Evolutionary conservation across 2,329 filamentous ascomycete species (phyloP), one percentile per base, ranked within the genome.

Genomic region (Calonectria pseudoreteaudii): DNA sequence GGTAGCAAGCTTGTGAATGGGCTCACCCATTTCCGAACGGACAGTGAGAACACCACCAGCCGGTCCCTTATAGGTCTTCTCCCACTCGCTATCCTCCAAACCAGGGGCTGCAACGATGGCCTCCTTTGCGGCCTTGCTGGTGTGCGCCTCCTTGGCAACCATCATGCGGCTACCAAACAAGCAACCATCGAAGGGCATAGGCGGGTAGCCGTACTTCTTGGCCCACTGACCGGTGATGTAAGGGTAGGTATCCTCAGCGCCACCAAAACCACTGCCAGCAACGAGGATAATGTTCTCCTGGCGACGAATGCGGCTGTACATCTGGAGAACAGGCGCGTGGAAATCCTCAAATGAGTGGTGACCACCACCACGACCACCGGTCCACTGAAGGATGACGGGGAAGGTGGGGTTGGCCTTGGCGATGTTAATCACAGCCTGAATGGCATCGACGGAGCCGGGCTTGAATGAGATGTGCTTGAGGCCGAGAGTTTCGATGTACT

Each of bases 11-110:
- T 99, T 99, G 89, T 99, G 97, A 75, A 99, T 99, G 8, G 97
- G 97, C 89, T 99, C 97, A 58, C 97, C 97, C 97, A 99, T 99
- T 87, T 99, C 97, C 1, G 97, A 99, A 77, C 95, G 92, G 64
- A 99, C 97, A 34, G 97, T 99, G 81, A 99, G 96, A 76, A 99
- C 92, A 83, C 97, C 97, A 81, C 97, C 97, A 71, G 96, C 94
- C 31, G 95, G 90, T 23, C 94, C 95, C 87, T 96, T 95, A 88
- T 98, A 98, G 7, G 95, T 97, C 86, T 96, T 93, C 86, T 98
- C 95, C 96, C 96, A 98, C 78, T 96, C 90, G 75, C 84, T 85
- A 81, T 98, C 95, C 66, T 94, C 93, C 44, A 98, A 88, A 83
- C 96, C 96, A 74, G 93, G 91, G 5, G 96, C 95, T 74, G 96